A percentile compares a stretch with the other conserved stretches of the same genome.
These are phyloP conservation scores for Jatropha multifida DNA, from an alignment of 441 rosid genomes.

Conservation along the genomic window DNA sequence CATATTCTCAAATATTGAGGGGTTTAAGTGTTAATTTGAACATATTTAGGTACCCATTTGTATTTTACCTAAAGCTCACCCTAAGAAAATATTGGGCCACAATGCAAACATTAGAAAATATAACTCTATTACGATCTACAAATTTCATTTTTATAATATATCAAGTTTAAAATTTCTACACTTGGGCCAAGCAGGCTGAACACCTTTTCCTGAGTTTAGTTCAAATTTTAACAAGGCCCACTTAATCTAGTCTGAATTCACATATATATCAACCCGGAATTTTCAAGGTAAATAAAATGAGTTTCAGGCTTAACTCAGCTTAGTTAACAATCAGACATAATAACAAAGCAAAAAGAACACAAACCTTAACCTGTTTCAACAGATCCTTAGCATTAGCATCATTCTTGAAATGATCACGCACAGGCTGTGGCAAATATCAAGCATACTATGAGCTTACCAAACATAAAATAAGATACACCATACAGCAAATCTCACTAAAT, in stretches of 20 bases:
- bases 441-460: background rate
- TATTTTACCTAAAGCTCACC: too few species aligned
- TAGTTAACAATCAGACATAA: background rate
- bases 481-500: background rate
- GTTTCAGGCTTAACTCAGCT: background rate
- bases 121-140: too few species aligned
- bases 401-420: conserved; percentile 68
- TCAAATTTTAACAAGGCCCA: background rate
- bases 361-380: conserved; percentile 71
- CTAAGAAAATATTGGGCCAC: too few species aligned
- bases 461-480: background rate
- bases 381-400: conserved; percentile 69
- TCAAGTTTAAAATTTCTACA: too few species aligned
- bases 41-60: too few species aligned
- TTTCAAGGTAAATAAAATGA: background rate
- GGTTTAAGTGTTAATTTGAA: too few species aligned
- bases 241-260: background rate
- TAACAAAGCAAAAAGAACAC: conserved; percentile 1
- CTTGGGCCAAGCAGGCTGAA: too few species aligned
- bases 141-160: too few species aligned
- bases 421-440: conserved; percentile 53
- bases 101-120: too few species aligned
- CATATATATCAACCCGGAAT: background rate
- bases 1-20: background rate
- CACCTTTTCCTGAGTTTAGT: background rate